Percentiles rank a stretch among this genome's conserved stretches.
These are phyloP conservation scores for Xylariaceae sp. DNA, from an alignment of 2,329 filamentous ascomycete genomes.

Conservation along the genomic window DNA sequence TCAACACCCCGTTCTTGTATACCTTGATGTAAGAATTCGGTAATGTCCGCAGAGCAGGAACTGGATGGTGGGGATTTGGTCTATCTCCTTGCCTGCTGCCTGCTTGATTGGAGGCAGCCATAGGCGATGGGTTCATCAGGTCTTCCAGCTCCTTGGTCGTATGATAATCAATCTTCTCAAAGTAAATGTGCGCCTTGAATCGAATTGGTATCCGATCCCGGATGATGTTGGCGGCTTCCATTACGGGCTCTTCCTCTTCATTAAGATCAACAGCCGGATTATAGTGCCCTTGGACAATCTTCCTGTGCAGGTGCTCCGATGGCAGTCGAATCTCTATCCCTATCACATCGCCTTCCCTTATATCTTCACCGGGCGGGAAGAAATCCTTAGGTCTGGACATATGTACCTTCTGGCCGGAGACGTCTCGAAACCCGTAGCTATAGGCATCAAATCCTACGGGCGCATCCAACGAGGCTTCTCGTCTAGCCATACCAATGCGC, in stretches of 20 bases:
- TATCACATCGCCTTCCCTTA: constrained; percentile 87
- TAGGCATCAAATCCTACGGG: constrained; percentile 87
- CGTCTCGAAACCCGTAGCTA: constrained; percentile 88
- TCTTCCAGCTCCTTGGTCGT: constrained; percentile 84
- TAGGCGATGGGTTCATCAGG: constrained; percentile 63
- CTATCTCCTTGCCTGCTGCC: constrained; percentile 41
- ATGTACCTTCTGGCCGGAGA: constrained; percentile 84
- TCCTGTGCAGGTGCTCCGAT: constrained; percentile 76
- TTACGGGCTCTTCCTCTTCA: constrained; percentile 51
- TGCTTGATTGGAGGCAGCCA: constrained; percentile 36
- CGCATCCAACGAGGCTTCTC: constrained; percentile 75
- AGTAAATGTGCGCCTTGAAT: constrained; percentile 89
- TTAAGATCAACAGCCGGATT: constrained; percentile 74
- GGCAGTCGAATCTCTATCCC: constrained; percentile 85
- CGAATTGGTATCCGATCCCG: constrained; percentile 92
- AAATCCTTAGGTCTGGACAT: constrained; percentile 92
- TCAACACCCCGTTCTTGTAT: constrained; percentile 84
- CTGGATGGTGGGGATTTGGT: constrained; percentile 66
- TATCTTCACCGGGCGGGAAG: constrained; percentile 69
- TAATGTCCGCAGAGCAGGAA: constrained; percentile 73
- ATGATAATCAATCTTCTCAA: constrained; percentile 87
- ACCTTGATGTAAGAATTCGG: constrained; percentile 81
- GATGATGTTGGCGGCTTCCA: constrained; percentile 72
- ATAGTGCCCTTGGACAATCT: constrained; percentile 80
- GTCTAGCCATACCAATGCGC: constrained; percentile 78